Percentiles rank a stretch among this genome's conserved stretches.
Evolutionary conservation across 805 yeast genomes (phyloP).

Genomic region (Pichia gijzeniarum): DNA sequence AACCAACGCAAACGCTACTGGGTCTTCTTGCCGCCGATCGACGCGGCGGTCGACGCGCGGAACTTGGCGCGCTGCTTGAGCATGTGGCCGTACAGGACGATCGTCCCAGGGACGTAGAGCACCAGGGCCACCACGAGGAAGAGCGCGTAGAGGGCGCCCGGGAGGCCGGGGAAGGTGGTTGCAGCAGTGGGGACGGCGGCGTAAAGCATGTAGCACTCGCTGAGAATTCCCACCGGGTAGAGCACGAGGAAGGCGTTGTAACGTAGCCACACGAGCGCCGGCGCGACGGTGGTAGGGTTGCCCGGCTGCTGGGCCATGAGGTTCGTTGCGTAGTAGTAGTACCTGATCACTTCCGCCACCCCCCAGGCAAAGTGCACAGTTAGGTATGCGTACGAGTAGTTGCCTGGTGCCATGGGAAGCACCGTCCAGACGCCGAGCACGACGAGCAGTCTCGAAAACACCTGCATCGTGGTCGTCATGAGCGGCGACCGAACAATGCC

Average conservation of each 20-base stretch:
- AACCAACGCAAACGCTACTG: too few species aligned
- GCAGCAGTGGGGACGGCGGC: constrained; percentile 65
- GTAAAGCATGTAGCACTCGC: constrained; percentile 68
- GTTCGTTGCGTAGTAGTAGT: constrained; percentile 76
- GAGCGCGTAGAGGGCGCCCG: constrained; percentile 47
- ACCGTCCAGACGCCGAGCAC: constrained; percentile 75
- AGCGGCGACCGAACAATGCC: constrained; percentile 86
- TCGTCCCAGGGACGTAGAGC: constrained; percentile 82
- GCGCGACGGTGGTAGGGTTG: constrained; percentile 42
- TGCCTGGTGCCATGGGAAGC: constrained; percentile 70
- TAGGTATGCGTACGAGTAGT: constrained; percentile 50
- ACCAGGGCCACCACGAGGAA: constrained; percentile 51
- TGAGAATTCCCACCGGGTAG: constrained; percentile 89
- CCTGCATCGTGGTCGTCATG: constrained; percentile 80
- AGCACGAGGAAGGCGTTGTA: constrained; percentile 77
- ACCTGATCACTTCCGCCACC: constrained; percentile 87
- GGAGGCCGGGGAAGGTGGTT: constrained; percentile 28
- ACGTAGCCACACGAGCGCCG: constrained; percentile 64
- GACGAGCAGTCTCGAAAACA: constrained; percentile 72
- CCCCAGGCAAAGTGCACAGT: constrained; percentile 82
- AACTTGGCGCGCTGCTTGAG: constrained; percentile 76
- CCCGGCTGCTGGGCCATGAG: constrained; percentile 25
- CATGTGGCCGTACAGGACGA: constrained; percentile 81
- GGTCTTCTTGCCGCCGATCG: too few species aligned
- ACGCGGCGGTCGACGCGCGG: too few species aligned